Conservation (phyloP, 345 rosid species). For the Salix koriyanagi region DNA sequence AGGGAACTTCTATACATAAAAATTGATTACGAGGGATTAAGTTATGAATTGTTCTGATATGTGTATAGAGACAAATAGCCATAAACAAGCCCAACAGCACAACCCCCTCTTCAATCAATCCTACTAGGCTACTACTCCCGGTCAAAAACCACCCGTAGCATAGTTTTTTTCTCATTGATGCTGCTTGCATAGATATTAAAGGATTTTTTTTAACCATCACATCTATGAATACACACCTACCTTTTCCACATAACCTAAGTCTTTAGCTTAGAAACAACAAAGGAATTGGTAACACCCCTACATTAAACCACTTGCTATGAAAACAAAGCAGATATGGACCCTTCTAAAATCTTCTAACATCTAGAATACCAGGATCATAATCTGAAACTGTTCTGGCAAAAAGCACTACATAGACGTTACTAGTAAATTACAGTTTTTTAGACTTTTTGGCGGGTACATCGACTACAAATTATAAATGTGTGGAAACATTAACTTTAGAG, state of each 20-base stretch:
- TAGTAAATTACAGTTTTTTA: background rate
- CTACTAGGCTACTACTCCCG: background rate
- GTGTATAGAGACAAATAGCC: background rate
- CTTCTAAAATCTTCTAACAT: background rate
- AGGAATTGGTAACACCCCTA: background rate
- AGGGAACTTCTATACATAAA: background rate
- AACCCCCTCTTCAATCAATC: background rate
- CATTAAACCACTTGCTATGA: background rate
- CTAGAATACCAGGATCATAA: background rate
- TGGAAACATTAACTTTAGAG: background rate
- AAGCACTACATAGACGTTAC: background rate
- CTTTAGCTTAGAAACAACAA: background rate
- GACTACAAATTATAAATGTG: background rate
- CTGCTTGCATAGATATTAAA: background rate
- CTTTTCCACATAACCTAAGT: background rate
- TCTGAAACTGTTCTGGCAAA: background rate
- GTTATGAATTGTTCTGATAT: background rate
- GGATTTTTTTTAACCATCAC: background rate
- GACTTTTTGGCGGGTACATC: background rate
- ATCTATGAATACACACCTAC: background rate
- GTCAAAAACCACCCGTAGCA: background rate
- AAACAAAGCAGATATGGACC: background rate
- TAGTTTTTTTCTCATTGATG: background rate
- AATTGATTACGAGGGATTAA: background rate
- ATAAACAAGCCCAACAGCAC: background rate